Conservation (phyloP, 2,329 filamentous ascomycete species). For the Gremmenia infestans region DNA sequence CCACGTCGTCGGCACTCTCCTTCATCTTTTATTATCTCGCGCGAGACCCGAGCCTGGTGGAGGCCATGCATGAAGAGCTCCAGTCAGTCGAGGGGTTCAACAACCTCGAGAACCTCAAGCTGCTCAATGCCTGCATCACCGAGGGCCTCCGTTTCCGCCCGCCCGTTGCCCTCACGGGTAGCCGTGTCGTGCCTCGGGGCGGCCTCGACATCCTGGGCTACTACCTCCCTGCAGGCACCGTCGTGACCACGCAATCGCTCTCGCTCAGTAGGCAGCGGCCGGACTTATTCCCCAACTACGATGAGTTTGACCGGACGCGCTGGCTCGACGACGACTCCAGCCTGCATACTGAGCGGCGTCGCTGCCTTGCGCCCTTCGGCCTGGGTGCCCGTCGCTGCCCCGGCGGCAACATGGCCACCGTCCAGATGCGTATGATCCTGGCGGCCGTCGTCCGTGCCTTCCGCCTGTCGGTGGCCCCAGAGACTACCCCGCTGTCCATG, state of each 20-base stretch:
- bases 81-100: conserved; percentile 1
- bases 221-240: conserved; percentile 6
- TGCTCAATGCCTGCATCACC: conserved; percentile 9
- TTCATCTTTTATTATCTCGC: conserved; percentile 11
- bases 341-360: not conserved
- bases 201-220: conserved; percentile 5
- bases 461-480: conserved; percentile 2
- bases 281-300: conserved; percentile 9
- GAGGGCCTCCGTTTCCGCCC: conserved; percentile 12
- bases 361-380: not conserved
- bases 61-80: conserved; percentile 3
- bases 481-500: conserved; percentile 8
- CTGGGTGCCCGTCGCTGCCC: conserved; percentile 8
- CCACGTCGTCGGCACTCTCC: conserved; percentile 8
- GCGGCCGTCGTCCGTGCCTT: conserved; percentile 2
- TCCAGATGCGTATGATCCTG: conserved; percentile 6
- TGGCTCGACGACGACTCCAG: conserved; percentile 5
- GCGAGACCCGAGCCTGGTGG: not conserved
- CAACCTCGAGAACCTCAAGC: conserved; percentile 4
- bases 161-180: conserved; percentile 1
- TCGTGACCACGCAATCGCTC: conserved; percentile 8
- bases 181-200: conserved; percentile 3
- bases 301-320: conserved; percentile 4
- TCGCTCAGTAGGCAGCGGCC: conserved; percentile 6
- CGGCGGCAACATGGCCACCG: conserved; percentile 4